Base-by-base conservation (phyloP, 2,329 filamentous ascomycete species). In the Stylonectria norvegica region DNA sequence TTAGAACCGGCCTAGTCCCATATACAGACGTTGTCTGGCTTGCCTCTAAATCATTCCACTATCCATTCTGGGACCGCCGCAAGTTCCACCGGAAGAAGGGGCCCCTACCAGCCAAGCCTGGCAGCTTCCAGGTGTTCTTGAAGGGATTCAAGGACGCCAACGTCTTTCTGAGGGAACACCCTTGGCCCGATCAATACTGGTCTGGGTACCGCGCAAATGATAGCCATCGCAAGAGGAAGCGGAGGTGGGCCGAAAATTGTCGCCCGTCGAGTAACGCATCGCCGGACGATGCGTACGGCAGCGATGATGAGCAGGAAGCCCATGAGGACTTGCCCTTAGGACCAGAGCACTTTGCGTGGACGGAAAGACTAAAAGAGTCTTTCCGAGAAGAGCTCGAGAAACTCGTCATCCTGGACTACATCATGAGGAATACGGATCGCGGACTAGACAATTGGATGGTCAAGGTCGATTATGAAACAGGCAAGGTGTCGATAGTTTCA, bases 371-470 rank as follows among this genome's bases (percentile, higher is more conserved):
- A 32, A 94, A 97, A 60, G 88, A 95, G 63, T 86, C 88, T 0
- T 95, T 98, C 61, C 76, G 93, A 25, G 93, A 98, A 64, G 87
- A 97, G 67, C 75, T 98, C 34, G 93, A 98, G 68, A 97, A 96
- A 65, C 73, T 98, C 6, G 94, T 98, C 16, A 95, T 98, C 57
- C 67, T 98, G 50, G 93, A 98, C 66, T 98, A 98, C 62, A 95
- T 98, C 49, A 98, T 98, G 93, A 81, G 93, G 42, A 98, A 98
- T 60, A 98, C 93, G 2, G 93, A 98, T 63, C 80, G 93, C 66
- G 93, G 93, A 2, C 72, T 96, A 41, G 93, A 98, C 63, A 98
- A 98, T 57, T 98, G 93, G 93, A 98, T 98, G 93, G 89, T 98
- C 60, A 93, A 89, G 64, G 87, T 98, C 20, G 90, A 98, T 63